Conservation (phyloP, 805 yeast genomes). For the Suhomyces prunicola region DNA sequence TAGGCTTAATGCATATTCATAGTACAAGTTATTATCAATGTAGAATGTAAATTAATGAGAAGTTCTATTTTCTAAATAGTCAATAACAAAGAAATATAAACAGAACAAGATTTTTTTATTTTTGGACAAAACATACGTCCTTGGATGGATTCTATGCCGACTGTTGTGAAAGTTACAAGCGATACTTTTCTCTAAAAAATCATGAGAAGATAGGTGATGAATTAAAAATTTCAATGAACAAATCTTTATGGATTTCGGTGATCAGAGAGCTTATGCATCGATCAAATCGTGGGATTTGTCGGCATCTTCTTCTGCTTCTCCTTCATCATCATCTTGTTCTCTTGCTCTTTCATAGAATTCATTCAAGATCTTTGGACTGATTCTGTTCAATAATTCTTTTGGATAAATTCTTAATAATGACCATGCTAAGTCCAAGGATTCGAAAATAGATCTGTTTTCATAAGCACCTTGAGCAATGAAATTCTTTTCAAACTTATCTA, state of each 20-base stretch:
- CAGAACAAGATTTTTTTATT: background rate
- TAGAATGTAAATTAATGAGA: slow-evolving; percentile 3
- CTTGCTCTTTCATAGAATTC: slow-evolving; percentile 94
- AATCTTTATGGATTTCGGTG: background rate
- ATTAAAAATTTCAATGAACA: slow-evolving; percentile 7
- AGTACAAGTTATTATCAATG: background rate
- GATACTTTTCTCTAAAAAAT: background rate
- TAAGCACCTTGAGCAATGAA: slow-evolving; percentile 96
- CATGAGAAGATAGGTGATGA: slow-evolving; percentile 2
- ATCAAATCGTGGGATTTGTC: slow-evolving; percentile 42
- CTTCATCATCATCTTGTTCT: slow-evolving; percentile 56
- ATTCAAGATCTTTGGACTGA: slow-evolving; percentile 92
- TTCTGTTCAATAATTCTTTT: slow-evolving; percentile 97
- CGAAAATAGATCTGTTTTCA: slow-evolving; percentile 91
- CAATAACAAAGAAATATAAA: slow-evolving; percentile 5
- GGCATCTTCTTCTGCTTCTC: slow-evolving; percentile 41
- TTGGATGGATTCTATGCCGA: background rate
- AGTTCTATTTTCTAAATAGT: slow-evolving; percentile 5
- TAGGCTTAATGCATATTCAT: slow-evolving; percentile 1
- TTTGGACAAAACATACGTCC: slow-evolving; percentile 1
- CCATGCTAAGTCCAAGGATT: slow-evolving; percentile 98
- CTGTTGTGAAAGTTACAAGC: background rate
- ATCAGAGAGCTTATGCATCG: slow-evolving; percentile 30
- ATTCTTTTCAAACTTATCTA: slow-evolving; percentile 96
- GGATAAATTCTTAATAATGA: slow-evolving; percentile 96